phyloP scores from a whole-genome alignment of 2,329 filamentous ascomycete genomes.

The Alternaria ethzedia region DNA sequence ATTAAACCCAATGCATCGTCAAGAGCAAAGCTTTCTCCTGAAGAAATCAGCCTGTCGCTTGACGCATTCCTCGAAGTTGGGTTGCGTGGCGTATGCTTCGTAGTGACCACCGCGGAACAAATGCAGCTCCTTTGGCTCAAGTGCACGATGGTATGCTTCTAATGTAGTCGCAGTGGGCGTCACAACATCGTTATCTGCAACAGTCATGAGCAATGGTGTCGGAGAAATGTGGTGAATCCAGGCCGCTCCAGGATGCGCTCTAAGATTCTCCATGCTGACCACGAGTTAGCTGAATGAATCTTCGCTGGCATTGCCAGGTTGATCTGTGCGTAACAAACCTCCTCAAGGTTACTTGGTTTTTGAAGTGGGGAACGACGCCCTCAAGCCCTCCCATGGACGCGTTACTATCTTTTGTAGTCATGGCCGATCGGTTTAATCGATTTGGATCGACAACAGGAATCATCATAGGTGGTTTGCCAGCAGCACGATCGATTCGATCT shows the following conservation, averaged over 20 bases:
- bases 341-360: background rate
- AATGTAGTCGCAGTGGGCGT: background rate
- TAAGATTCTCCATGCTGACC: background rate
- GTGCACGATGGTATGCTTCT: constrained; percentile 1
- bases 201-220: background rate
- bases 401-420: background rate
- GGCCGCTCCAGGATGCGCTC: background rate
- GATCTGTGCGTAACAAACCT: background rate
- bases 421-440: background rate
- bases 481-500: background rate
- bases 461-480: background rate
- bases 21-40: background rate
- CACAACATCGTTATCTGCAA: background rate
- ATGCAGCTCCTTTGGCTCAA: constrained; percentile 6
- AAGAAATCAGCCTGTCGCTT: constrained; percentile 2
- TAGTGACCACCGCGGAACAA: background rate
- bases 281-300: background rate
- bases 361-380: background rate
- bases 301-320: background rate
- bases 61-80: background rate
- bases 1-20: background rate
- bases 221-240: constrained; percentile 4
- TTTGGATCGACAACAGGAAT: background rate
- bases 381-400: background rate
- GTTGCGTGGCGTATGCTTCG: background rate